Base-by-base conservation (phyloP, 2,329 filamentous ascomycete species). In the Colletotrichum sidae region DNA sequence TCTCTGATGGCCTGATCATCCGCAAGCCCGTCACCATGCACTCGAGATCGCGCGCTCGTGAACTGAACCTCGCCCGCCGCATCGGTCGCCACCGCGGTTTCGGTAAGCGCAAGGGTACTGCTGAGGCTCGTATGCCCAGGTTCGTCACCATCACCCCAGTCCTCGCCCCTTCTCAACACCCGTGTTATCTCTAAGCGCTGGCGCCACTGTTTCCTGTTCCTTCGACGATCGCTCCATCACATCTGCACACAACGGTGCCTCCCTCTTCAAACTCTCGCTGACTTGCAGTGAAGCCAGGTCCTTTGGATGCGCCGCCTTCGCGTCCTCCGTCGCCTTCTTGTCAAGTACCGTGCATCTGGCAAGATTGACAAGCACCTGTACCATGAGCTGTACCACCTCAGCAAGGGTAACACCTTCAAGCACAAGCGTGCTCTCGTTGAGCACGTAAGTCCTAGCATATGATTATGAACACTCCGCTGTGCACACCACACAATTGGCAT, bases 341-440 rank as follows among this genome's bases (percentile, higher is more conserved):
- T 97, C 88, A 98, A 98, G 90, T 99, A 99, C 90, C 96, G 96
- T 85, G 95, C 95, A 84, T 92, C 92, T 79, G 96, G 96, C 85
- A 99, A 99, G 92, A 99, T 99, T 83, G 96, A 99, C 88, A 99
- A 99, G 92, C 96, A 99, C 90, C 94, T 99, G 70, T 99, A 99
- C 91, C 96, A 99, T 90, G 94, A 98, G 88, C 93, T 99, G 75
- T 99, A 99, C 90, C 96, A 97, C 86, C 88, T 97, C 82, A 96
- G 92, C 91, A 99, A 99, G 94, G 96, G 96, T 96, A 99, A 99
- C 92, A 95, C 96, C 83, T 99, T 99, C 92, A 99, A 99, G 94
- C 96, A 99, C 93, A 99, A 98, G 94, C 92, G 96, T 86, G 96
- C 94, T 80, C 91, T 99, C 78, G 94, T 99, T 82, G 96, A 99